Conservation (phyloP, 2,329 filamentous ascomycete species). For the Catunica adiposa region DNA sequence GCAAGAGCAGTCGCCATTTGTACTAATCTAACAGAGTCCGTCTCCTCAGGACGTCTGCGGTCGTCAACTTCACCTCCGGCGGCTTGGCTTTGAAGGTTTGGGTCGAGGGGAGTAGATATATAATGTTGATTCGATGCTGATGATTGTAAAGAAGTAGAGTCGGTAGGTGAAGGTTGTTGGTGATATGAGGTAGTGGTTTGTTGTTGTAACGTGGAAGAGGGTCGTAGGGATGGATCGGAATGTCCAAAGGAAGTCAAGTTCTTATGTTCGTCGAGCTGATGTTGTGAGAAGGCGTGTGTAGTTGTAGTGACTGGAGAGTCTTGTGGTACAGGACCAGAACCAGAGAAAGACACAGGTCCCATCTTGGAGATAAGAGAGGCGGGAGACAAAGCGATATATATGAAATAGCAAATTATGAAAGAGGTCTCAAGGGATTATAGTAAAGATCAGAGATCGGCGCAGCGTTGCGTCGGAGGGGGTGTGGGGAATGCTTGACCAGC, state of each 20-base stretch:
- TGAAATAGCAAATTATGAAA: too few relatives aligned
- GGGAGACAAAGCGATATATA: too few relatives aligned
- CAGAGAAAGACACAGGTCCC: neutral
- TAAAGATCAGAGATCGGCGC: neutral
- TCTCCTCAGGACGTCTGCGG: constrained; percentile 9
- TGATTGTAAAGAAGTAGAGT: neutral
- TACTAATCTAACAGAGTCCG: constrained; percentile 25
- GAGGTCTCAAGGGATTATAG: neutral
- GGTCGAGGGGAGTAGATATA: neutral
- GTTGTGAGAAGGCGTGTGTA: constrained; percentile 5
- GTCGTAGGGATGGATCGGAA: neutral
- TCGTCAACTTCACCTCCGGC: constrained; percentile 4
- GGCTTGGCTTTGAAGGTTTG: neutral
- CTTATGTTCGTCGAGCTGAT: constrained; percentile 3
- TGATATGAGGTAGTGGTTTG: neutral
- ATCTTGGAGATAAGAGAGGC: neutral
- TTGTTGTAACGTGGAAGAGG: neutral
- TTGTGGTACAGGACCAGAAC: neutral
- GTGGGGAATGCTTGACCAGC: neutral
- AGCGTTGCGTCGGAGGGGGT: neutral
- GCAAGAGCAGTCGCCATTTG: constrained; percentile 51
- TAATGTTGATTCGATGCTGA: neutral
- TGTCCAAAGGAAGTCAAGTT: neutral
- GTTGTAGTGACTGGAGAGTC: neutral
- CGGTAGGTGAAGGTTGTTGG: neutral